phyloP scores from a whole-genome alignment of 2,329 filamentous ascomycete species.

The Sphaerulina vaccinii region DNA sequence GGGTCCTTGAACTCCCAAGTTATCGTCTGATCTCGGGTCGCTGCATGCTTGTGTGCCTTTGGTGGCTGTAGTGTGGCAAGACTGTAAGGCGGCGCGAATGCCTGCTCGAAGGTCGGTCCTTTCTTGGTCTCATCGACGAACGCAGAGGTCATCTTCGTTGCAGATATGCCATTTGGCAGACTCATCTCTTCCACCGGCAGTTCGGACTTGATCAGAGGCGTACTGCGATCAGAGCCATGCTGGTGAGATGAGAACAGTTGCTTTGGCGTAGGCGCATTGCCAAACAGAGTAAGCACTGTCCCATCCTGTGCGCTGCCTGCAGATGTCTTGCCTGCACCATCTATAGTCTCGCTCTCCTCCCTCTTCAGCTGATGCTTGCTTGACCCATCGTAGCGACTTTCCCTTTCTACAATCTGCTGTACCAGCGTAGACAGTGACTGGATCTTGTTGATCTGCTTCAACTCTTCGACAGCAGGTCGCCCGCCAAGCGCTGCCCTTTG shows the following conservation, averaged over 20 bases:
- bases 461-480: slow-evolving; percentile 40
- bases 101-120: slow-evolving; percentile 66
- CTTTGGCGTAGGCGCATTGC: slow-evolving; percentile 69
- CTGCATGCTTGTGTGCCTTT: slow-evolving; percentile 67
- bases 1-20: slow-evolving; percentile 45
- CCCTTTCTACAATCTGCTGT: slow-evolving; percentile 32
- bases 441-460: slow-evolving; percentile 37
- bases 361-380: slow-evolving; percentile 19
- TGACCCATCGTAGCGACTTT: slow-evolving; percentile 23
- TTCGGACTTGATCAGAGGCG: slow-evolving; percentile 31
- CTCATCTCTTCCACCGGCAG: slow-evolving; percentile 59
- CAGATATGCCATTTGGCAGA: slow-evolving; percentile 72
- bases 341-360: slow-evolving; percentile 9
- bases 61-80: slow-evolving; percentile 65
- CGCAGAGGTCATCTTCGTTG: slow-evolving; percentile 63
- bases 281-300: slow-evolving; percentile 72
- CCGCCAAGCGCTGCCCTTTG: slow-evolving; percentile 21
- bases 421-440: slow-evolving; percentile 33
- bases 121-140: slow-evolving; percentile 47
- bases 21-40: slow-evolving; percentile 56
- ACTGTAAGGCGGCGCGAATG: slow-evolving; percentile 67
- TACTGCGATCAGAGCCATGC: slow-evolving; percentile 18
- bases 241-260: slow-evolving; percentile 87
- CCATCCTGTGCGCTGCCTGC: slow-evolving; percentile 41
- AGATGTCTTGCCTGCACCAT: slow-evolving; percentile 11